Base-by-base conservation (phyloP, 2,329 filamentous ascomycete species). In the Fusarium solani-melongenae region DNA sequence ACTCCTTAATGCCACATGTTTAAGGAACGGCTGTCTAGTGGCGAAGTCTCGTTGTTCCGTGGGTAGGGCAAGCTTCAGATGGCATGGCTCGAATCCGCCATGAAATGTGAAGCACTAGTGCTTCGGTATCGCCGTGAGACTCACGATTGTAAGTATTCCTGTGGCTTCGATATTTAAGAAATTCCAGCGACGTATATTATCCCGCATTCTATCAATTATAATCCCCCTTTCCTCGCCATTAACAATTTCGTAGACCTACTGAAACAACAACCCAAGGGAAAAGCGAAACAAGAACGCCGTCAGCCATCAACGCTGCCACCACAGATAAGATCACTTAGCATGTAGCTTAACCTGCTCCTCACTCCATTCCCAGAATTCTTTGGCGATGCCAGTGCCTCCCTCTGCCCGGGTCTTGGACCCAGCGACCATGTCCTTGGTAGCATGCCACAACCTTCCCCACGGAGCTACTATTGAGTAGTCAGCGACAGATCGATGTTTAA, bases 331-430 rank as follows among this genome's bases (percentile, higher is more conserved):
- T n/a, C 29, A 56, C 15, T n/a, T 27, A 6, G 55, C 2, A 31
- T 67, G 59, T 10, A 39, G 60, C 57, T 79, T 78, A 20, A 84
- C 73, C 39, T 85, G 82, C 22, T 78, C 78, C 60, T 83, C 79
- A 0, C 76, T 79, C 84, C 83, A 85, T 4, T 83, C 76, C 82
- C 82, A 85, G 29, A 84, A 84, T 15, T 78, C 73, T 22, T 74
- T 72, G 0, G 77, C 82, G 5, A 71, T 65, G 1, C 81, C 83
- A 6, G 70, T 79, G 2, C 83, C 83, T 0, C 83, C 83, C 33
- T 84, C 80, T 4, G 70, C 67, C 36, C 77, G 70, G 1, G 76
- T 66, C 74, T 80, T 81, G 10, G 76, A 72, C 6, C 77, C 79
- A 3, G 70, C 64, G 1, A 73, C 55, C 38, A 85, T 66, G 6